Conservation (phyloP, 805 yeast species). For the Pichia pseudocactophila region DNA sequence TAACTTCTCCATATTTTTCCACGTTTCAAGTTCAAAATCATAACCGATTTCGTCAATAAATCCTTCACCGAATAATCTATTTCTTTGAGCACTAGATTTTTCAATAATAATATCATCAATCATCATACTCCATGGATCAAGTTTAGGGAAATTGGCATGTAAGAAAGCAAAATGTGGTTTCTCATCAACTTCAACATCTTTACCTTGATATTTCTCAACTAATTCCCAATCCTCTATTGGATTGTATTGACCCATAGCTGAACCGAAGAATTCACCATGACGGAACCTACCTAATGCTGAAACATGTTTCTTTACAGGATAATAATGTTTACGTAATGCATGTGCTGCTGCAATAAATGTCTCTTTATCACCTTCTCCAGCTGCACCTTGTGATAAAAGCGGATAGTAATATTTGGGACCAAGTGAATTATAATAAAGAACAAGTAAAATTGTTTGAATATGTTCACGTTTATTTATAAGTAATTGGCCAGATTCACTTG, state of each 20-base stretch:
- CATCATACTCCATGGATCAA: constrained; percentile 50
- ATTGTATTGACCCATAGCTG: constrained; percentile 70
- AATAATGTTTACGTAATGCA: constrained; percentile 49
- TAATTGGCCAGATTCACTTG: constrained; percentile 55
- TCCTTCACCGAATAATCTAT: constrained; percentile 52
- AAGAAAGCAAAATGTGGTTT: constrained; percentile 40
- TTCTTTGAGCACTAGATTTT: constrained; percentile 34
- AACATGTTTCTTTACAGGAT: constrained; percentile 48
- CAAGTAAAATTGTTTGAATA: constrained; percentile 40
- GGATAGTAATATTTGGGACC: constrained; percentile 51
- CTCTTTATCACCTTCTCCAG: constrained; percentile 50
- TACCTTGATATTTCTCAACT: constrained; percentile 20
- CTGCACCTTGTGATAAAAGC: constrained; percentile 36
- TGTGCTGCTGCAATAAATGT: constrained; percentile 47
- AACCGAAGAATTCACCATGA: constrained; percentile 40
- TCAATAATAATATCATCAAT: constrained; percentile 30
- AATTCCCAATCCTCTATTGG: constrained; percentile 48
- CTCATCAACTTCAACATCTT: constrained; percentile 9
- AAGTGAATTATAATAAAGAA: constrained; percentile 49
- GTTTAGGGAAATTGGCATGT: constrained; percentile 59
- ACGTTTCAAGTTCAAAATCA: constrained; percentile 49
- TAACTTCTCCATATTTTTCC: constrained; percentile 47
- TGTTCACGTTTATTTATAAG: constrained; percentile 30
- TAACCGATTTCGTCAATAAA: constrained; percentile 38
- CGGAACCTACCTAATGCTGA: constrained; percentile 39